Evolutionary conservation across 345 rosid species (phyloP), one percentile per base, ranked within the genome.

Genomic region (Fremontodendron californicum): DNA sequence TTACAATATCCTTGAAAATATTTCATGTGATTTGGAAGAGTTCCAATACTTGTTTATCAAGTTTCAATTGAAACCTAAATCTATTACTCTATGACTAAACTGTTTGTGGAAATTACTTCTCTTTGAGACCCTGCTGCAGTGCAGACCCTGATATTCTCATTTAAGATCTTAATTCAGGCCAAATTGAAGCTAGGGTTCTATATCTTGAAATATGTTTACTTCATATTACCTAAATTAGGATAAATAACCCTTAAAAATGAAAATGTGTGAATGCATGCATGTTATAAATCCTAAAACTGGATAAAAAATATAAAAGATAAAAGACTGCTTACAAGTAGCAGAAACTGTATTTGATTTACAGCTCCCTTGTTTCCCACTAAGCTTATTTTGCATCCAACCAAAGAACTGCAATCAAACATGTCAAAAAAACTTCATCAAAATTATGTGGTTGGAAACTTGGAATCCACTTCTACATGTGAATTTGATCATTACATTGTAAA

Each of bases 321-420:
- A 25, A 15, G 19, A 75, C 79, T 66, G 80, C 96, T 88, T 87
- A 93, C 99, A 81, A 78, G 90, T 73, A 82, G 91, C 72, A n/a
- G 90, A 77, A 43, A 80, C 82, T 71, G 81, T 75, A 54, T 80
- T 85, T 75, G 86, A 76, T 69, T 89, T 89, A 54, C 58, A 75
- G 80, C 33, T 77, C 71, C 78, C 93, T 33, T 87, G 94, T 70
- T 86, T 89, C 54, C 92, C 93, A 78, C 78, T 84, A 33, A 95
- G 78, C 91, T 92, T 95, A 78, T 84, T 93, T 66, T 92, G 96
- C 96, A 92, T 84, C 99, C 99, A 95, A 78, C 92, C 84, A 60
- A 95, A 89, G 74, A 95, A 82, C 97, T 92, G 91, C 75, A 37
- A 77, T 19, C 61, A 76, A 69, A 65, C 39, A 46, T 76, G 71